Evolutionary conservation across 257 asterid species (phyloP).

Genomic region (Capsicum chinense): DNA sequence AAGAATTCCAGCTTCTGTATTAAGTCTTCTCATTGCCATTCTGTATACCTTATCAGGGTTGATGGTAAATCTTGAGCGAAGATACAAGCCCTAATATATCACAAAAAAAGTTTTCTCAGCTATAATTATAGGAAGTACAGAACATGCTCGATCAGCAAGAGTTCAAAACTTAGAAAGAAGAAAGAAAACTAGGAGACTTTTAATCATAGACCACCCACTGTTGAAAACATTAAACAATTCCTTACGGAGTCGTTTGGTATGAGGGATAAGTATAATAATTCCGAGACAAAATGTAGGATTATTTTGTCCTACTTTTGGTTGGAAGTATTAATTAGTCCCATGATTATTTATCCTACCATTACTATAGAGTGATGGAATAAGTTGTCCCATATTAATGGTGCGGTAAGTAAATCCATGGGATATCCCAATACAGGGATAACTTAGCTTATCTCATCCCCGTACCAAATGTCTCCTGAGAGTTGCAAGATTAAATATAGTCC

Average conservation of each 20-base stretch:
- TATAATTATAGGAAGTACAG: background rate
- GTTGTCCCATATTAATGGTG: too few relatives aligned
- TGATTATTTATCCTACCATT: too few relatives aligned
- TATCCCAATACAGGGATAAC: too few relatives aligned
- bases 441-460: too few relatives aligned
- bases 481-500: background rate
- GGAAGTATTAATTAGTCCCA: too few relatives aligned
- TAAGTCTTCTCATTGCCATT: constrained; percentile 69
- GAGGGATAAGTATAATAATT: too few relatives aligned
- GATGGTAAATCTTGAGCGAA: constrained; percentile 58
- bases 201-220: background rate
- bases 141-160: constrained; percentile 10
- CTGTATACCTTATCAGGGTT: constrained; percentile 66
- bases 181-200: background rate
- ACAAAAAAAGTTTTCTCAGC: background rate
- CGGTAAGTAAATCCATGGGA: too few relatives aligned
- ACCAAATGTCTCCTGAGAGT: background rate
- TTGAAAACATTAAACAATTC: background rate
- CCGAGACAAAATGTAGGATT: too few relatives aligned
- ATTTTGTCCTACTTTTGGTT: too few relatives aligned
- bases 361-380: too few relatives aligned
- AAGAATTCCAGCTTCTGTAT: constrained; percentile 91
- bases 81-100: constrained; percentile 52
- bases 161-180: background rate
- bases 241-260: background rate